Evolutionary conservation across 352 stramenopile genomes (phyloP).

Genomic region (Globisporangium mamillatum): DNA sequence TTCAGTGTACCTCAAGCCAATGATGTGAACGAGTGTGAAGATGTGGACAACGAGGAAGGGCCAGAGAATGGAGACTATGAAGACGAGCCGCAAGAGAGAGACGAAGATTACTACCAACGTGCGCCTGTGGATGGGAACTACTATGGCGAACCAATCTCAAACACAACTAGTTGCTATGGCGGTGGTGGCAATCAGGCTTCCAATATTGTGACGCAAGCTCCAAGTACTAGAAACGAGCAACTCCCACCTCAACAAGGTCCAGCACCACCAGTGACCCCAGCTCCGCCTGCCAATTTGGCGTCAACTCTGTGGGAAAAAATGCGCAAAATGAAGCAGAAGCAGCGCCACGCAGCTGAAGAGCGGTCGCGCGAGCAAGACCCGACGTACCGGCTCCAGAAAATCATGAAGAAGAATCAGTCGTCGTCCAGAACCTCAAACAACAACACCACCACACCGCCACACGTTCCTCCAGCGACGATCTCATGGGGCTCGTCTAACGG

Average conservation of each 20-base stretch:
- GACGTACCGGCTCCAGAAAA: slow-evolving; percentile 52
- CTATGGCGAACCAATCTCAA: not conserved
- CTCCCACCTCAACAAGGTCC: not conserved
- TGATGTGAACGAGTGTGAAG: slow-evolving; percentile 7
- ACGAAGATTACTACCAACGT: not conserved
- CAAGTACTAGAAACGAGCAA: not conserved
- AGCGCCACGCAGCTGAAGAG: slow-evolving; percentile 35
- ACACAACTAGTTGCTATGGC: not conserved
- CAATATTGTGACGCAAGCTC: not conserved
- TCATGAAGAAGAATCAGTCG: slow-evolving; percentile 30
- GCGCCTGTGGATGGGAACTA: not conserved
- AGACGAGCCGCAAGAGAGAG: slow-evolving; percentile 4
- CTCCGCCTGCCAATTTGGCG: slow-evolving; percentile 34
- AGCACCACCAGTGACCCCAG: not conserved
- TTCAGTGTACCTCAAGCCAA: not conserved
- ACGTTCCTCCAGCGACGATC: slow-evolving; percentile 18
- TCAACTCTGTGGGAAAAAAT: slow-evolving; percentile 67
- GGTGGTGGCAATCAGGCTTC: not conserved
- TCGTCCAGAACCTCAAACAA: slow-evolving; percentile 17
- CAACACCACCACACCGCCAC: slow-evolving; percentile 19
- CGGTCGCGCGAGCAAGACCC: slow-evolving; percentile 43
- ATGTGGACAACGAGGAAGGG: slow-evolving; percentile 6
- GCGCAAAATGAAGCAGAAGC: slow-evolving; percentile 46
- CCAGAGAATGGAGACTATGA: not conserved
- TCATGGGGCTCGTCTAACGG: slow-evolving; percentile 40